A percentile compares a stretch with the other conserved stretches of the same genome.
These are phyloP conservation scores for Emmonsiellopsis sp. DNA, from an alignment of 2,329 filamentous ascomycete genomes.

Conservation along the genomic window DNA sequence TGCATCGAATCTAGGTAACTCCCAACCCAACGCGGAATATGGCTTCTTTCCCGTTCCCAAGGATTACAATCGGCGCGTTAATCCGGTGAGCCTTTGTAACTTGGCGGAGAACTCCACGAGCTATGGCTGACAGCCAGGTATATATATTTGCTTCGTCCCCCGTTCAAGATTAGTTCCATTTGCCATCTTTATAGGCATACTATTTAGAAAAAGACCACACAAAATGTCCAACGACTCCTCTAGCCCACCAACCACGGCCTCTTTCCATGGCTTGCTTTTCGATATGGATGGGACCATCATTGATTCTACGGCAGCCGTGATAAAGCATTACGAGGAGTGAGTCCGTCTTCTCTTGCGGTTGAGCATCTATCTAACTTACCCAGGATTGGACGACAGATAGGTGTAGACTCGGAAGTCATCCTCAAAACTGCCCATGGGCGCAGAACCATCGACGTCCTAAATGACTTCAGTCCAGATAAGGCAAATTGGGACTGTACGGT, in stretches of 20 bases:
- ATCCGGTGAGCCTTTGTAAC: too few relatives aligned
- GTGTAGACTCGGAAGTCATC: conserved; percentile 73
- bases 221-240: conserved; percentile 19
- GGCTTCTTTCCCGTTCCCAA: too few relatives aligned
- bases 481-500: neutral
- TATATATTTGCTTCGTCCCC: too few relatives aligned
- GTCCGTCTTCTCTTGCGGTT: neutral
- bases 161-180: too few relatives aligned
- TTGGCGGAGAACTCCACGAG: too few relatives aligned
- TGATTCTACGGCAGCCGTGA: conserved; percentile 41
- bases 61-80: too few relatives aligned
- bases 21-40: too few relatives aligned
- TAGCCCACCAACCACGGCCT: conserved; percentile 27
- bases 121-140: too few relatives aligned
- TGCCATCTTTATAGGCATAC: too few relatives aligned
- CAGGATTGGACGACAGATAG: conserved; percentile 51
- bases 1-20: too few relatives aligned
- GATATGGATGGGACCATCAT: conserved; percentile 40
- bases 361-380: neutral
- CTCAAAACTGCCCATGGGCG: conserved; percentile 84
- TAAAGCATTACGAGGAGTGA: conserved; percentile 39
- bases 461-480: conserved; percentile 35
- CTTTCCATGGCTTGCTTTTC: conserved; percentile 33
- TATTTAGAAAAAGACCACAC: neutral
- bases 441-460: conserved; percentile 74